Evolutionary conservation across 305 asterid genomes (phyloP).

Genomic region (Fraxinus sp.): DNA sequence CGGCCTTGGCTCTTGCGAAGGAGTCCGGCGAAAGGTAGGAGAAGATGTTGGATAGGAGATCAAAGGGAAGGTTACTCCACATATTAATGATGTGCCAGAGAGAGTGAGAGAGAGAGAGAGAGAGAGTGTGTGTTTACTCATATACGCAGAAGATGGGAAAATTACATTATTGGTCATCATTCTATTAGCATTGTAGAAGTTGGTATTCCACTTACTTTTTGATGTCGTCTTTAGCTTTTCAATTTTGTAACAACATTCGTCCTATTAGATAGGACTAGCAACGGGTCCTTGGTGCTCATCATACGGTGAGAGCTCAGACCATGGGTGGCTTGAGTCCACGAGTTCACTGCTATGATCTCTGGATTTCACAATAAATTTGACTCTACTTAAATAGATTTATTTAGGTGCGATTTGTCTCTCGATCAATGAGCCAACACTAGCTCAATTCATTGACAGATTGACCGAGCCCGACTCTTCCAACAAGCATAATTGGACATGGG

Average conservation of each 20-base stretch:
- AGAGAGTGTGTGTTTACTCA: neutral
- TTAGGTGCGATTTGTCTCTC: neutral
- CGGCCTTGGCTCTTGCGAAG: constrained; percentile 54
- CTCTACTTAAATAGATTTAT: neutral
- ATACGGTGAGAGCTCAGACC: neutral
- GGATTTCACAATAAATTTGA: neutral
- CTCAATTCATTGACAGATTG: neutral
- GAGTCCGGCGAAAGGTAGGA: constrained; percentile 74
- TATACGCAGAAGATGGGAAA: neutral
- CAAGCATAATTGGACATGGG: neutral
- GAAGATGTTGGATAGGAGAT: constrained; percentile 57
- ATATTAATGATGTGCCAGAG: constrained; percentile 24
- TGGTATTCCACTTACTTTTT: neutral
- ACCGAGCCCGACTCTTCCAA: neutral
- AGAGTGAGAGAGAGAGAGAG: neutral
- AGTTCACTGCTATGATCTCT: neutral
- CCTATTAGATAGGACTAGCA: neutral
- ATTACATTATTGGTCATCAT: neutral
- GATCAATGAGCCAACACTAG: neutral
- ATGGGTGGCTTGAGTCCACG: neutral
- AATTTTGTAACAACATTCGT: neutral
- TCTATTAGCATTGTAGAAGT: neutral
- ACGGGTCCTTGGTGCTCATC: neutral
- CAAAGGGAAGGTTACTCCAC: constrained; percentile 75
- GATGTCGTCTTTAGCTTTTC: neutral